Base-by-base conservation (phyloP, 2,329 filamentous ascomycete species). In the Aspergillus quadricinctus region DNA sequence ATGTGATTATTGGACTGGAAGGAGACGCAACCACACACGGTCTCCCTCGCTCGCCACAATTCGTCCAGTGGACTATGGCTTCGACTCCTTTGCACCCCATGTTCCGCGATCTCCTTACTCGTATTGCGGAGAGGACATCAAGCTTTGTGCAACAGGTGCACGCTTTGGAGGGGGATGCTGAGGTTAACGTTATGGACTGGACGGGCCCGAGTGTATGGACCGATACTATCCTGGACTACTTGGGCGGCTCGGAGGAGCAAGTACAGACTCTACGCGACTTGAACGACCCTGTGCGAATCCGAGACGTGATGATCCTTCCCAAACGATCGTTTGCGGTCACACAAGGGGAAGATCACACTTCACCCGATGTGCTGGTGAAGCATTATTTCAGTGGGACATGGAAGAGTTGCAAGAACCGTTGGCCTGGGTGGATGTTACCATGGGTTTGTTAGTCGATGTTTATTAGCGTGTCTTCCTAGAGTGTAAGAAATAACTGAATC, bases 51-150 rank as follows among this genome's bases (percentile, higher is more conserved):
- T 50, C 53, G n/a, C 53, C 53, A 25, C 53, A 54, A 3, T 54
- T 54, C n/a, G 53, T 54, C 14, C 53, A 54, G 37, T 54, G 53
- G 53, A 54, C 53, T 4, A 54, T 54, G 53, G 53, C 48, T 3
- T 49, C 53, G 9, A 28, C 37, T 27, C 37, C 53, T 4, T 14
- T 11, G 8, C 53, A 54, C n/a, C 53, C 53, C 10, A 45, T 54
- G 25, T 54, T 54, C 8, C 35, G 19, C 3, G 35, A 43, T 3
- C 46, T 54, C n/a, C 43, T 54, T 19, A 35, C 19, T 9, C 35
- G 23, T 2, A 54, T 35, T 11, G 7, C 23, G 11, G 43, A 46
- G 19, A 21, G 43, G 11, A 46, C 43, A 10, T 4, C 43, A 1
- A 17, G 14, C 1, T 46, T 46, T 46, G 23, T 46, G 4, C 2